Base-by-base conservation (phyloP, 2,329 filamentous ascomycete genomes). In the Neofusicoccum umdonicola region DNA sequence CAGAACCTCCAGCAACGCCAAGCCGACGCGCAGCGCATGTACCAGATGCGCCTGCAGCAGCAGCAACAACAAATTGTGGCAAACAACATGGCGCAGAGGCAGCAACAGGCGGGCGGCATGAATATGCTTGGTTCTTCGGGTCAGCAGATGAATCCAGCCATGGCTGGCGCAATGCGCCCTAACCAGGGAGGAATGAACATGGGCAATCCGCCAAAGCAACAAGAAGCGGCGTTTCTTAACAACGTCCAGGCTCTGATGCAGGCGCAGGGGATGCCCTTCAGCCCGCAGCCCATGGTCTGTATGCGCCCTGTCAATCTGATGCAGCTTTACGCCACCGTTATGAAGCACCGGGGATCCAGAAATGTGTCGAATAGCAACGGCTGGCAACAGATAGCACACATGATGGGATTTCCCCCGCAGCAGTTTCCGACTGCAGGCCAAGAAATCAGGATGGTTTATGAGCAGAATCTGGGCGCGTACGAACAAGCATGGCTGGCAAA, bases 11-110 rank as follows among this genome's bases (percentile, higher is more conserved):
- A 80, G 65, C 73, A 71, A 34, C 72, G 74, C 50, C 83, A 85
- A 70, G 83, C 82, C 51, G 84, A 90, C 67, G 89, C 91, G 45
- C 89, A 91, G 71, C 88, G 92, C 68, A 90, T 92, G 56, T 94
- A 96, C 72, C 91, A 96, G 70, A 90, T 96, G 87, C 90, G 91
- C 66, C 78, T 96, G 61, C 91, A 96, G 71, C 61, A 90, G 64
- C 91, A 93, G 71, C 84, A 90, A 45, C 87, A 90, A 67, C 87
- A 89, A 68, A 81, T 85, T 70, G 74, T 74, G 1, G 73, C 76
- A 17, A 76, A 71, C 66, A 77, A 77, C 65, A 74, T 77, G 71
- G 76, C 74, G 52, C 75, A 75, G 34, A 52, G 58, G 62, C 75
- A 75, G 62, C 76, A 78, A 45, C 75, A 76, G 51, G 71, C 71